Conservation (phyloP, 306 rosid genomes). For the Dalbergia oliveri region DNA sequence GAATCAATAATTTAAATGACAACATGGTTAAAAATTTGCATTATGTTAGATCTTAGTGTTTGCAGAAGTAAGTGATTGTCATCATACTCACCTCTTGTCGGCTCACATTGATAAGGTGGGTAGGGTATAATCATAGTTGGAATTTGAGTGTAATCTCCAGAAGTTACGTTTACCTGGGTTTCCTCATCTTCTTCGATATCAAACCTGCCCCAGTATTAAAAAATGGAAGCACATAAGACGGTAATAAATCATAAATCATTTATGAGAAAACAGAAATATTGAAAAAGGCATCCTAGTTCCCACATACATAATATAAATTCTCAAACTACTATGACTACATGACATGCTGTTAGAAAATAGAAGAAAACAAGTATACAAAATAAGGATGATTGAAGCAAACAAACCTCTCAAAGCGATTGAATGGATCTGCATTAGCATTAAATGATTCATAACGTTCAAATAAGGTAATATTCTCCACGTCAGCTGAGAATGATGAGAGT, state of each 20-base stretch:
- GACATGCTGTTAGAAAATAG: conserved; percentile 13
- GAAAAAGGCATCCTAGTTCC: background rate
- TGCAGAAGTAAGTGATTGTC: background rate
- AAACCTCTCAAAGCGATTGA: conserved; percentile 75
- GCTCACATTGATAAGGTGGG: conserved; percentile 63
- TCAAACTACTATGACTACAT: conserved; percentile 1
- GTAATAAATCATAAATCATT: background rate
- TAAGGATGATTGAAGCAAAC: conserved; percentile 21
- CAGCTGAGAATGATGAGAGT: conserved; percentile 59
- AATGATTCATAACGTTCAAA: conserved; percentile 60
- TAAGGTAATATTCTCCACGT: conserved; percentile 73
- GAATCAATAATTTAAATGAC: background rate
- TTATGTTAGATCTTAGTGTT: conserved; percentile 11
- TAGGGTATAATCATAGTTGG: conserved; percentile 55
- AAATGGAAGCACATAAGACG: background rate
- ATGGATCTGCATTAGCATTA: conserved; percentile 54
- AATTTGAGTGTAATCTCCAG: conserved; percentile 59
- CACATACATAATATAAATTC: background rate
- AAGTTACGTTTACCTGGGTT: conserved; percentile 55
- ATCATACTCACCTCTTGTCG: conserved; percentile 48
- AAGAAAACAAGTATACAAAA: background rate
- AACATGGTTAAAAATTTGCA: background rate
- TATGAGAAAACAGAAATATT: background rate
- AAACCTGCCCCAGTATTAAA: conserved; percentile 62
- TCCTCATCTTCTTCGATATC: conserved; percentile 78